These are phyloP conservation scores for Hemisphaericaspora lyxosophila DNA, from an alignment of 1,139 yeast genomes.

Conservation along the genomic window DNA sequence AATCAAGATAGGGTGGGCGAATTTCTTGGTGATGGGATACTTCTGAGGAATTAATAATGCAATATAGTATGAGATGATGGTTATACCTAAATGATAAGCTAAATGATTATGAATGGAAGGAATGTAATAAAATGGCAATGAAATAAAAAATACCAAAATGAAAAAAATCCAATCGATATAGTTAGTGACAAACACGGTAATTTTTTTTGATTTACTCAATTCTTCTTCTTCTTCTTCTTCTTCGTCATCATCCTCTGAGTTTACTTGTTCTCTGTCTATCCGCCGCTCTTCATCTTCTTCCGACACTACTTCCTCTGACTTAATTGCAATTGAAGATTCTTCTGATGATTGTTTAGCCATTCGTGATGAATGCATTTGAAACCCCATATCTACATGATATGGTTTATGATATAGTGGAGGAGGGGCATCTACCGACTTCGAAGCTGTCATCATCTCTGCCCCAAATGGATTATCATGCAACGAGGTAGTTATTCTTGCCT, in stretches of 20 bases:
- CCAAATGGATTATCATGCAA: constrained; percentile 20
- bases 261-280: too few species aligned
- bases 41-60: constrained; percentile 51
- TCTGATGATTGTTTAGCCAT: not conserved
- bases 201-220: not conserved
- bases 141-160: constrained; percentile 44
- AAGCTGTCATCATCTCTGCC: not conserved
- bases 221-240: not conserved
- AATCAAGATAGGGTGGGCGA: constrained; percentile 70
- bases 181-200: constrained; percentile 33
- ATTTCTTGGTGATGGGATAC: constrained; percentile 47
- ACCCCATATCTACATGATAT: constrained; percentile 8
- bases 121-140: constrained; percentile 55
- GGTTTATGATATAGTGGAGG: constrained; percentile 20
- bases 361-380: not conserved
- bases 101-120: constrained; percentile 50
- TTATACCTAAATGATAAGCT: constrained; percentile 62
- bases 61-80: constrained; percentile 53
- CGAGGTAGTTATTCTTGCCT: constrained; percentile 5
- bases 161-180: constrained; percentile 61
- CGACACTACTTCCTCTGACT: not conserved
- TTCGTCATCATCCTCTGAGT: constrained; percentile 1
- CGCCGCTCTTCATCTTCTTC: not conserved
- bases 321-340: not conserved
- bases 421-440: constrained; percentile 13